Evolutionary conservation across 1,284 basidiomycete species (phyloP), one percentile per base, ranked within the genome.

Genomic region (Tylopilus orsonianus): DNA sequence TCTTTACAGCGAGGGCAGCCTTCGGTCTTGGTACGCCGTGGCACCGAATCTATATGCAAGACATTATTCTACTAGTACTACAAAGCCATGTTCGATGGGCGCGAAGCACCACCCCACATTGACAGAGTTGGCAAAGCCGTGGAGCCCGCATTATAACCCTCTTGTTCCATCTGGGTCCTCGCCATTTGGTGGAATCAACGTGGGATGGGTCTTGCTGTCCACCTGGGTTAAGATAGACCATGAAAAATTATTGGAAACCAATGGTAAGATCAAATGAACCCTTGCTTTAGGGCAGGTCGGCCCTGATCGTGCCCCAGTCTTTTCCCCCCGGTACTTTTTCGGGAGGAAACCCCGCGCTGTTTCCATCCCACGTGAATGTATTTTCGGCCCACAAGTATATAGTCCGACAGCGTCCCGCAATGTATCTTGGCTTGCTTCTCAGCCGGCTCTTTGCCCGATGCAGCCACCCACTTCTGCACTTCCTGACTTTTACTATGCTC

Each of bases 81-180:
- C 30, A 35, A 8, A 37, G 23, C 6, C n/a, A 50, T 66, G 64
- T 65, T 9, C 29, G 67, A 67, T 50, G 41, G 61, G 67, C 52
- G 67, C 64, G 64, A 65, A 69, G 66, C 64, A 62, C 33, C 10
- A 18, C 50, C 46, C 53, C 47, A 38, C 58, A 45, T 46, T 6
- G 39, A 51, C 14, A 32, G 32, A 27, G 36, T 12, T 13, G n/a
- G 44, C 40, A 20, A 39, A 37, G 32, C 49, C 12, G 66, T 63
- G 67, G 66, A 64, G 65, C 61, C 62, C 74, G 85, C 84, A 88
- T 87, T 88, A 85, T 80, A 80, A 80, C 78, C 75, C 71, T 75
- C 81, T 64, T 69, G 64, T 12, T 51, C 34, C n/a, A 22, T 88
- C 80, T 88, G 65, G 84, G 81, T 84, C 81, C 74, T 77, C 71